Percentiles rank a stretch among this genome's conserved stretches.
Conservation (phyloP, 208 protist genomes). For the Herpetomonas samuelpessoai region DNA sequence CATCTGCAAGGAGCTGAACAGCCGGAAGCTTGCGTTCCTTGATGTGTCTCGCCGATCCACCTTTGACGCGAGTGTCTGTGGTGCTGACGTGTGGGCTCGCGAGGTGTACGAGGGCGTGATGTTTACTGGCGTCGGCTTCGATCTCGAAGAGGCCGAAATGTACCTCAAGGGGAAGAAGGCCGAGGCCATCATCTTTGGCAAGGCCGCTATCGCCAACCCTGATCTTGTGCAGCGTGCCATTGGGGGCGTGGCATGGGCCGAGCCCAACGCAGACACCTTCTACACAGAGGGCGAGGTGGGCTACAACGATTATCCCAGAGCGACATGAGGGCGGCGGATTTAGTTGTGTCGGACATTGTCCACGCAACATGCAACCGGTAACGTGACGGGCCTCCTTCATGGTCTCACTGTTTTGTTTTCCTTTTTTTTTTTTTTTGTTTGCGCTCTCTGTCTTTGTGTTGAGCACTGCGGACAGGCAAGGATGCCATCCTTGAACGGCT, state of each 20-base stretch:
- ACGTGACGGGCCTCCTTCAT: not conserved
- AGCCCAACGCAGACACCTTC: conserved; percentile 20
- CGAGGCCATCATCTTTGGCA: conserved; percentile 59
- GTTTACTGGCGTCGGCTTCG: conserved; percentile 42
- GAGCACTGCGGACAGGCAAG: too few species aligned
- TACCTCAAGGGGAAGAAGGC: conserved; percentile 27
- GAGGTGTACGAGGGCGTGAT: conserved; percentile 43
- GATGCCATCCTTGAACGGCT: too few species aligned
- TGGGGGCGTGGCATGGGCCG: conserved; percentile 31
- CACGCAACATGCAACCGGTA: not conserved
- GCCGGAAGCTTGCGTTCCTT: conserved; percentile 39
- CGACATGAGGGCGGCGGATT: not conserved
- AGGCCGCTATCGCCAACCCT: conserved; percentile 60
- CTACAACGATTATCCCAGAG: conserved; percentile 45
- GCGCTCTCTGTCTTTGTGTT: conserved; percentile 1
- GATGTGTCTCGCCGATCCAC: conserved; percentile 38
- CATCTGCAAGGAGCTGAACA: conserved; percentile 50
- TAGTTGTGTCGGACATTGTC: not conserved
- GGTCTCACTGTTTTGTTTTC: conserved; percentile 1
- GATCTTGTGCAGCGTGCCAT: conserved; percentile 50
- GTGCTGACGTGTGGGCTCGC: conserved; percentile 41
- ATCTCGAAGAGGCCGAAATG: conserved; percentile 32
- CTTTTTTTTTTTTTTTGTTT: conserved; percentile 13
- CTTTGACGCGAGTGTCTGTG: conserved; percentile 11
- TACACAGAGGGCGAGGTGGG: conserved; percentile 28